A percentile compares a stretch with the other conserved stretches of the same genome.
Evolutionary conservation across 2,329 filamentous ascomycete species (phyloP).

Genomic region (Microsporum audouinii): DNA sequence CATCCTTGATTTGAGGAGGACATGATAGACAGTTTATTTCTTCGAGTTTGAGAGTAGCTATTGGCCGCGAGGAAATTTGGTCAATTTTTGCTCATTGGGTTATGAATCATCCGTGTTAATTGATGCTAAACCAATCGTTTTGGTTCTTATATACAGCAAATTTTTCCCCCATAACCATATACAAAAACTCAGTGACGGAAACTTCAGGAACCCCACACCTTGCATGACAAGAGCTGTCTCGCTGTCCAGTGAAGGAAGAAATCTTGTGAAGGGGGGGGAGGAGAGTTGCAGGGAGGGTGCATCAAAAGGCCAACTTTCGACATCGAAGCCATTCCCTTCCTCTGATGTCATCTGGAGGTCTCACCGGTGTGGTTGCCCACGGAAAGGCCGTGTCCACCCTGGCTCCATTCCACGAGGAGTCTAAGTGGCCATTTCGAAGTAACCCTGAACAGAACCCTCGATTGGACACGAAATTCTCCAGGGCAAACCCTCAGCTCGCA

Average conservation of each 20-base stretch:
- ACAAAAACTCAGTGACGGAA: not conserved
- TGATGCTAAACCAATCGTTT: not conserved
- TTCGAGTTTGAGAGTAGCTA: not conserved
- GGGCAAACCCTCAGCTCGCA: not conserved
- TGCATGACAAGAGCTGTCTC: too few species aligned
- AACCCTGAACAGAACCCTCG: not conserved
- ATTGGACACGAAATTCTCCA: not conserved
- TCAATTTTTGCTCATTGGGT: not conserved
- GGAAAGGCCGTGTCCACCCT: slow-evolving; percentile 3
- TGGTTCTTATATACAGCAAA: not conserved
- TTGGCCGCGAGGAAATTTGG: not conserved
- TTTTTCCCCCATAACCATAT: not conserved
- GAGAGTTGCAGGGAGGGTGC: not conserved
- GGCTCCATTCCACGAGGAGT: not conserved
- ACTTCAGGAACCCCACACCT: too few species aligned
- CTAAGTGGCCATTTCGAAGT: not conserved
- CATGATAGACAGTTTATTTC: not conserved
- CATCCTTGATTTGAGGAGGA: not conserved
- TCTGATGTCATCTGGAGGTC: slow-evolving; percentile 3
- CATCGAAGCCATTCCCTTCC: not conserved
- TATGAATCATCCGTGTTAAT: not conserved
- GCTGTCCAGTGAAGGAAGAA: not conserved
- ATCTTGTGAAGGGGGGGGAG: not conserved
- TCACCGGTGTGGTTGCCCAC: slow-evolving; percentile 5
- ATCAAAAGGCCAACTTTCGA: not conserved